phyloP scores from a whole-genome alignment of 1,284 basidiomycete genomes.

The Ustilago hordei region DNA sequence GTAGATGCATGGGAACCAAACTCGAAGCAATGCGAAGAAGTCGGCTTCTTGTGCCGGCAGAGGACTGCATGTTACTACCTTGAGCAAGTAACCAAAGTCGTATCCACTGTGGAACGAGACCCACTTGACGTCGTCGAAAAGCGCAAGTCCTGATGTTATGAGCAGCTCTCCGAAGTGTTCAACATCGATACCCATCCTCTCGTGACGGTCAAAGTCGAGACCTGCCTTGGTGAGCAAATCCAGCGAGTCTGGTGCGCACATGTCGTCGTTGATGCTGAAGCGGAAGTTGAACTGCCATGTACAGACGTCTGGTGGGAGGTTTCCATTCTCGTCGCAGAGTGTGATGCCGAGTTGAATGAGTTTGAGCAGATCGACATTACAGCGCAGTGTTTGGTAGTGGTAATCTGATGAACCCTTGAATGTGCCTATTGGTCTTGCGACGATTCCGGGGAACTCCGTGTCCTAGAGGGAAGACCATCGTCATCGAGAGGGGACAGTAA shows the following conservation, averaged over 20 bases:
- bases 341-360: slow-evolving; percentile 98
- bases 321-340: slow-evolving; percentile 90
- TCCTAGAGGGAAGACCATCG: slow-evolving; percentile 71
- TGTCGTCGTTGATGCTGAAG: slow-evolving; percentile 91
- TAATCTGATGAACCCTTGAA: slow-evolving; percentile 98
- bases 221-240: slow-evolving; percentile 94
- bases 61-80: slow-evolving; percentile 88
- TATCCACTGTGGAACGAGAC: slow-evolving; percentile 99
- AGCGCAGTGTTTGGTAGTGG: slow-evolving; percentile 97
- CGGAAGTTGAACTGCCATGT: slow-evolving; percentile 99
- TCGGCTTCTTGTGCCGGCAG: slow-evolving; percentile 88
- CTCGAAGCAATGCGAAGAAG: slow-evolving; percentile 87
- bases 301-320: slow-evolving; percentile 81
- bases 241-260: slow-evolving; percentile 97
- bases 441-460: slow-evolving; percentile 98
- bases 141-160: slow-evolving; percentile 93
- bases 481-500: neutral
- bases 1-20: slow-evolving; percentile 97
- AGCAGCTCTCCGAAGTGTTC: slow-evolving; percentile 97
- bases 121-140: slow-evolving; percentile 92
- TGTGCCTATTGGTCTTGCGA: slow-evolving; percentile 93
- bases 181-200: slow-evolving; percentile 89
- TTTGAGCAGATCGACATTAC: slow-evolving; percentile 95
- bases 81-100: slow-evolving; percentile 98
- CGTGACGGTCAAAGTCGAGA: slow-evolving; percentile 92